Conservation (phyloP, 257 asterid species). For the Thymus mandschuricus region DNA sequence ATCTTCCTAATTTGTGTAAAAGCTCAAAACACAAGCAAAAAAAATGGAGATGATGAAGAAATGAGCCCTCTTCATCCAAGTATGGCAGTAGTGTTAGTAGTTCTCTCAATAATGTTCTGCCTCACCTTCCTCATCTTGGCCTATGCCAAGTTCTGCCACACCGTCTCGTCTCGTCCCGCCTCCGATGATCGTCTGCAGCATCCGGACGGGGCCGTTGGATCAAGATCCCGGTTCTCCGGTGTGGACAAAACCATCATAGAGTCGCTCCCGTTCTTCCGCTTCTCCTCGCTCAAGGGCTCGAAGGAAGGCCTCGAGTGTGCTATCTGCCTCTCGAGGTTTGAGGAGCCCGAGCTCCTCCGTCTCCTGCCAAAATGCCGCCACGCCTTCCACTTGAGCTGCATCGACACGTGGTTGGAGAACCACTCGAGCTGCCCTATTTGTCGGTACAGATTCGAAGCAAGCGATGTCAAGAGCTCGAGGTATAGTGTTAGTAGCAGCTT, state of each 20-base stretch:
- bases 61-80: conserved; percentile 40
- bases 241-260: conserved; percentile 42
- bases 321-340: conserved; percentile 51
- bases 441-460: conserved; percentile 37
- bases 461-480: conserved; percentile 34
- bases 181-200: conserved; percentile 7
- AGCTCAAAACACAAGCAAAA: conserved; percentile 40
- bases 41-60: conserved; percentile 17
- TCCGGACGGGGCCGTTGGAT: conserved; percentile 10
- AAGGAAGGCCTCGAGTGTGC: conserved; percentile 59
- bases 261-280: conserved; percentile 55
- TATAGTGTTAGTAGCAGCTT: conserved; percentile 32
- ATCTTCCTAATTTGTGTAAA: conserved; percentile 32
- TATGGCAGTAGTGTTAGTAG: conserved; percentile 40
- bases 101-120: conserved; percentile 42
- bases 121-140: conserved; percentile 44
- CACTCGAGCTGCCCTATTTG: conserved; percentile 65
- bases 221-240: conserved; percentile 50
- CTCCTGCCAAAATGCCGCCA: conserved; percentile 56
- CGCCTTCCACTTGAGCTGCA: conserved; percentile 57
- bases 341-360: conserved; percentile 50
- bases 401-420: conserved; percentile 56
- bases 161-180: neutral
- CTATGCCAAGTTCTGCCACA: conserved; percentile 47
- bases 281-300: conserved; percentile 52